phyloP scores from a whole-genome alignment of 257 asterid genomes.

The Scutellaria galericulata region DNA sequence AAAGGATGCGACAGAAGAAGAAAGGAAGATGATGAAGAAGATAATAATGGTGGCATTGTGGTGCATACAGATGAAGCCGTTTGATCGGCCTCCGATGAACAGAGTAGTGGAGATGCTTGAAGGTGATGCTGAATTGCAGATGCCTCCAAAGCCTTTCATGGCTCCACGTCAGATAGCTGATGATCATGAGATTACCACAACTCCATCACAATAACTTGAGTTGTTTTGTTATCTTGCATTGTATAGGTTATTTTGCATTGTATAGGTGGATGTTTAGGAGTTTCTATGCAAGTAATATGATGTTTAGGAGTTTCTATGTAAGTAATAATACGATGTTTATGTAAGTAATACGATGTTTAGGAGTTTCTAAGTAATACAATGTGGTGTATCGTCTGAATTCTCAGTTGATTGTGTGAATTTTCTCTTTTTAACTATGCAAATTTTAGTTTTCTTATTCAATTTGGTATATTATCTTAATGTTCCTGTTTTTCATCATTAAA shows the following conservation, averaged over 20 bases:
- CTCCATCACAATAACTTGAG: background rate
- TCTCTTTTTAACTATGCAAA: background rate
- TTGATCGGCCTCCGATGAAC: slow-evolving; percentile 58
- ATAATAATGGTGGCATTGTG: slow-evolving; percentile 51
- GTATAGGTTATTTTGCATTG: too few relatives aligned
- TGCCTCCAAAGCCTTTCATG: slow-evolving; percentile 57
- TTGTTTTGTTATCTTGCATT: background rate
- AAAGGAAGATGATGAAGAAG: slow-evolving; percentile 42
- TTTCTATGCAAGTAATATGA: background rate
- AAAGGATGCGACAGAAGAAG: slow-evolving; percentile 42
- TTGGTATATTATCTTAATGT: too few relatives aligned
- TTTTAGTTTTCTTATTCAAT: too few relatives aligned
- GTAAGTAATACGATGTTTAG: too few relatives aligned
- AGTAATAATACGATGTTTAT: too few relatives aligned
- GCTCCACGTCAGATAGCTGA: slow-evolving; percentile 49
- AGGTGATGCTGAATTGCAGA: slow-evolving; percentile 34
- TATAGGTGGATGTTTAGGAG: background rate
- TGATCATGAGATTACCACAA: slow-evolving; percentile 26
- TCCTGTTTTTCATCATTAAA: too few relatives aligned
- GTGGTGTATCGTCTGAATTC: background rate
- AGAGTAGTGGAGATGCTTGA: slow-evolving; percentile 59
- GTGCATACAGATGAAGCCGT: slow-evolving; percentile 59
- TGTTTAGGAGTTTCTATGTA: too few relatives aligned
- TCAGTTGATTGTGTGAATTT: background rate
- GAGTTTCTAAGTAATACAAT: background rate